phyloP scores from a whole-genome alignment of 768 basidiomycete species.

The Pisolithus microcarpus region DNA sequence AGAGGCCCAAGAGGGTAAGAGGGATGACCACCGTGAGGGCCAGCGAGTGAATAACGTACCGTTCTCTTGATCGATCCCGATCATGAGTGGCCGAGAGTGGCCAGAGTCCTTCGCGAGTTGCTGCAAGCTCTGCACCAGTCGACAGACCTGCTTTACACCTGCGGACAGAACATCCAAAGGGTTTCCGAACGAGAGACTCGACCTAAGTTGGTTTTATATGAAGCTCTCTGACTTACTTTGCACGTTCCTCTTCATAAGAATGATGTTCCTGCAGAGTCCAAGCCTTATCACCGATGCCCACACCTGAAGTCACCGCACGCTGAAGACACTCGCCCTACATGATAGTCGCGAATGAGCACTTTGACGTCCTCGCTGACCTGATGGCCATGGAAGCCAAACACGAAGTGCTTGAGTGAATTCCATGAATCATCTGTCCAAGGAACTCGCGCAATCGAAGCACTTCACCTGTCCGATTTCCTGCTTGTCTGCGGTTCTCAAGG shows the following conservation, averaged over 20 bases:
- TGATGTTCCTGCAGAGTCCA: conserved; percentile 39
- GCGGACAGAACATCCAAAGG: neutral
- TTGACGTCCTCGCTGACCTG: conserved; percentile 44
- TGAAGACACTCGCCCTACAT: conserved; percentile 39
- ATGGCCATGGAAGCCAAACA: conserved; percentile 61
- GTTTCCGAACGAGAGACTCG: neutral
- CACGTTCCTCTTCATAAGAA: conserved; percentile 65
- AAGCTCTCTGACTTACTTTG: conserved; percentile 31
- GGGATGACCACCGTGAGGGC: too few relatives aligned
- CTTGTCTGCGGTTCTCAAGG: conserved; percentile 31
- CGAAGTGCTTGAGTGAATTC: conserved; percentile 48
- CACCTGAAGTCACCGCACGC: neutral
- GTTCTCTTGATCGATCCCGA: conserved; percentile 72
- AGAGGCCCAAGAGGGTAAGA: neutral
- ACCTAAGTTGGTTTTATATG: neutral
- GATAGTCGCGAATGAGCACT: conserved; percentile 53
- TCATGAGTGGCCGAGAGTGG: conserved; percentile 49
- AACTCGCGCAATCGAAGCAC: neutral
- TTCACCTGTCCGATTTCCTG: conserved; percentile 42
- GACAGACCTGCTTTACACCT: conserved; percentile 48
- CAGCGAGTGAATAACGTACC: conserved; percentile 34
- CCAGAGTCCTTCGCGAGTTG: conserved; percentile 48
- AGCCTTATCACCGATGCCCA: neutral
- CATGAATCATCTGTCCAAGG: neutral
- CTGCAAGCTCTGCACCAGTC: conserved; percentile 46